phyloP scores from a whole-genome alignment of 345 rosid species.

The Bretschneidera sinensis region DNA sequence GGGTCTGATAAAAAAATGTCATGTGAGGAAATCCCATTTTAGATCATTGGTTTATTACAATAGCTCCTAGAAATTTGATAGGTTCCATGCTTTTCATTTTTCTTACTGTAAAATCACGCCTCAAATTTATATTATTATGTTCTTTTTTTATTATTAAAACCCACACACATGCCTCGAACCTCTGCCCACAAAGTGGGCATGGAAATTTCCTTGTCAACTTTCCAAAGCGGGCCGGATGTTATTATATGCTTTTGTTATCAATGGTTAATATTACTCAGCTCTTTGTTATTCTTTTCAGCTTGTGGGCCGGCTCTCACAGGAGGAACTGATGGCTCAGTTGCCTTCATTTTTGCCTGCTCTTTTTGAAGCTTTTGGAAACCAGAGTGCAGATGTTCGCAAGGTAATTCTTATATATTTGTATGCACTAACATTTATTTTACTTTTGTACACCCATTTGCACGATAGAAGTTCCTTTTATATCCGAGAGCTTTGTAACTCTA shows the following conservation, averaged over 20 bases:
- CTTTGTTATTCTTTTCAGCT: slow-evolving; percentile 46
- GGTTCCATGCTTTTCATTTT: too few relatives aligned
- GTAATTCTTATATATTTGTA: slow-evolving; percentile 26
- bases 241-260: neutral
- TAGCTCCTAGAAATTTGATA: too few relatives aligned
- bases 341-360: slow-evolving; percentile 90
- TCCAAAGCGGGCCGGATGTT: too few relatives aligned
- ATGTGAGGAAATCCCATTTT: too few relatives aligned
- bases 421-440: neutral
- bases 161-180: too few relatives aligned
- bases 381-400: slow-evolving; percentile 98
- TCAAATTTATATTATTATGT: neutral
- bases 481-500: neutral
- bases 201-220: too few relatives aligned
- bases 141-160: too few relatives aligned
- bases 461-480: neutral
- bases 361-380: slow-evolving; percentile 96
- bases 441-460: neutral
- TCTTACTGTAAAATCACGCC: neutral
- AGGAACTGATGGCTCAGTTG: slow-evolving; percentile 75
- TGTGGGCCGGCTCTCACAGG: slow-evolving; percentile 87
- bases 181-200: too few relatives aligned
- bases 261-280: slow-evolving; percentile 6
- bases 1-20: too few relatives aligned
- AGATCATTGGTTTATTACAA: too few relatives aligned